Evolutionary conservation across 257 asterid genomes (phyloP).

Genomic region (Solanum etuberosum): DNA sequence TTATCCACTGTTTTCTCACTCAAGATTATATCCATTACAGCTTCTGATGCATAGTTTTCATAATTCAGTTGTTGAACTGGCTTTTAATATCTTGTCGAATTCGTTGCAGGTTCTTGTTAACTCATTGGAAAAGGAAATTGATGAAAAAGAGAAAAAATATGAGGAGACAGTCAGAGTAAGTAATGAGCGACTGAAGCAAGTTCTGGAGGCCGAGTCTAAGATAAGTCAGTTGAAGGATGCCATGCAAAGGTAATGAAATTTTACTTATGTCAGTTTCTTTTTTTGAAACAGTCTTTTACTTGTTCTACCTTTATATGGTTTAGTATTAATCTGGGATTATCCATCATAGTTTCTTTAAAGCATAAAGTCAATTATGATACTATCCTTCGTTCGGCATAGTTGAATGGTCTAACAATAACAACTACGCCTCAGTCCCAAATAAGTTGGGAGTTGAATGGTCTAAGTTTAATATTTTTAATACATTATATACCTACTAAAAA

Average conservation of each 20-base stretch:
- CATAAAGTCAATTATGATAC: not conserved
- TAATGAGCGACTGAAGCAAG: slow-evolving; percentile 57
- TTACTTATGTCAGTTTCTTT: not conserved
- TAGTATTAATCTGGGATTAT: not conserved
- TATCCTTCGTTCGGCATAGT: not conserved
- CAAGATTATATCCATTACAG: not conserved
- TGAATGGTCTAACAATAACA: not conserved
- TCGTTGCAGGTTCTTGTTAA: slow-evolving; percentile 41
- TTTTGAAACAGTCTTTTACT: not conserved
- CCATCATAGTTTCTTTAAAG: not conserved
- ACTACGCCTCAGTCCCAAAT: not conserved
- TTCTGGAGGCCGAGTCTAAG: slow-evolving; percentile 64
- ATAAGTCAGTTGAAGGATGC: slow-evolving; percentile 53
- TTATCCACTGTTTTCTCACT: not conserved
- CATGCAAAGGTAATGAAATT: slow-evolving; percentile 47
- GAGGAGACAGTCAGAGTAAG: slow-evolving; percentile 48
- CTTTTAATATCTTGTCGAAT: not conserved
- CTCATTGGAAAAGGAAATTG: slow-evolving; percentile 56
- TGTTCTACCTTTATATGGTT: not conserved
- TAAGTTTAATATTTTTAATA: not conserved
- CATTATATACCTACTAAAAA: not conserved
- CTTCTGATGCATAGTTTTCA: not conserved
- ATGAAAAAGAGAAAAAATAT: slow-evolving; percentile 61
- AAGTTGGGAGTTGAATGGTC: not conserved
- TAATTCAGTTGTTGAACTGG: not conserved